These are phyloP conservation scores for Pseudohalonectria lignicola DNA, from an alignment of 2,329 filamentous ascomycete species.

Conservation along the genomic window DNA sequence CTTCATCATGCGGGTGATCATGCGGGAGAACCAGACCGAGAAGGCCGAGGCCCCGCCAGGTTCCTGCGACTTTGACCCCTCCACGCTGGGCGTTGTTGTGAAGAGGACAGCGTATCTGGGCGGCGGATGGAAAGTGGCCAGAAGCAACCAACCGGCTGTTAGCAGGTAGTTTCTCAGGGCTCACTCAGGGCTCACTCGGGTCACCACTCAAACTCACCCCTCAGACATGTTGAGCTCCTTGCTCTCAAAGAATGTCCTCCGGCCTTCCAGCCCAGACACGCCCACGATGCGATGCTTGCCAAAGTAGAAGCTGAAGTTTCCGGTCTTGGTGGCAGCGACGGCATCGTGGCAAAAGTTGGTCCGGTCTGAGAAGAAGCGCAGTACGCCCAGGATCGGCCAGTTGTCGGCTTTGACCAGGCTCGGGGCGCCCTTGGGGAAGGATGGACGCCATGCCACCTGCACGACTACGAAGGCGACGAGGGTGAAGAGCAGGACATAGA, in stretches of 20 bases:
- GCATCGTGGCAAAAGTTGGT: slow-evolving; percentile 29
- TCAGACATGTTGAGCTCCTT: slow-evolving; percentile 30
- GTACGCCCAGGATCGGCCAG: slow-evolving; percentile 28
- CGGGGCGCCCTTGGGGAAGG: slow-evolving; percentile 3
- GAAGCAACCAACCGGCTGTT: too few relatives aligned
- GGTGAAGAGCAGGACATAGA: slow-evolving; percentile 9
- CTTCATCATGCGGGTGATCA: slow-evolving; percentile 22
- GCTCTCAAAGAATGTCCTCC: slow-evolving; percentile 33
- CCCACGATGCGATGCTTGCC: slow-evolving; percentile 33
- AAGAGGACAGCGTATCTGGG: slow-evolving; percentile 18
- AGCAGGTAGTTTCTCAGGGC: too few relatives aligned
- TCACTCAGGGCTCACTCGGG: too few relatives aligned
- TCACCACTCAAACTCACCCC: too few relatives aligned
- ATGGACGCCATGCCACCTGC: background rate
- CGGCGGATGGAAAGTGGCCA: background rate
- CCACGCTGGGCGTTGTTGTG: slow-evolving; percentile 15
- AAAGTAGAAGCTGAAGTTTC: slow-evolving; percentile 37
- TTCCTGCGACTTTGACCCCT: background rate
- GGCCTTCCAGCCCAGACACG: slow-evolving; percentile 27
- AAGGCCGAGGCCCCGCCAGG: slow-evolving; percentile 7
- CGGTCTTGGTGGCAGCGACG: slow-evolving; percentile 17
- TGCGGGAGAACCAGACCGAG: slow-evolving; percentile 15
- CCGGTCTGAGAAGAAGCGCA: slow-evolving; percentile 33
- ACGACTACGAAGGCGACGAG: background rate
- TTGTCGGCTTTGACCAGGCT: slow-evolving; percentile 10